Evolutionary conservation across 2,329 filamentous ascomycete species (phyloP).

Genomic region (Fusarium hainanense): DNA sequence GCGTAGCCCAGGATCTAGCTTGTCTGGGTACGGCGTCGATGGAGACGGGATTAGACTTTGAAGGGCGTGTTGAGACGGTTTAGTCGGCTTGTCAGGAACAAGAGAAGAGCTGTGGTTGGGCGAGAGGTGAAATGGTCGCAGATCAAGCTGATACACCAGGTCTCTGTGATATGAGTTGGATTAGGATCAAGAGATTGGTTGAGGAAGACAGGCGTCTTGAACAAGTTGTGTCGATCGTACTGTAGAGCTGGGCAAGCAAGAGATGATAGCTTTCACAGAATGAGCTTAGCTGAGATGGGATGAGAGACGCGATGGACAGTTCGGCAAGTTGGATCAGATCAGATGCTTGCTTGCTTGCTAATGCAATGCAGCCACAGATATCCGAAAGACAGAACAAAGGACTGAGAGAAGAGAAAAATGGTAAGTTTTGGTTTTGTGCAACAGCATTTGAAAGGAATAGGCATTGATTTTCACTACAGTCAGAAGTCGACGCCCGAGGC

Average conservation of each 20-base stretch:
- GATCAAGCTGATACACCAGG: background rate
- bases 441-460: conserved; percentile 29
- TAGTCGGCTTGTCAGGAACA: conserved; percentile 24
- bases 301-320: conserved; percentile 14
- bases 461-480: conserved; percentile 32
- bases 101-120: conserved; percentile 1
- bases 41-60: conserved; percentile 38
- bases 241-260: background rate
- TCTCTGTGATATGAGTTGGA: background rate
- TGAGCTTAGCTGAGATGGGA: conserved; percentile 16
- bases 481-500: conserved; percentile 11
- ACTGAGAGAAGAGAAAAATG: conserved; percentile 3
- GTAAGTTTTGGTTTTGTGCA: conserved; percentile 26
- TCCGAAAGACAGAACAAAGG: background rate
- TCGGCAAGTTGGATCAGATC: conserved; percentile 1
- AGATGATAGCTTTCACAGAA: conserved; percentile 5
- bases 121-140: conserved; percentile 2
- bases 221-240: background rate
- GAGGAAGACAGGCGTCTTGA: background rate
- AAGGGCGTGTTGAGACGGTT: conserved; percentile 28
- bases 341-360: conserved; percentile 2
- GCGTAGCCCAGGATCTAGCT: conserved; percentile 36
- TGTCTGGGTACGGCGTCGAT: conserved; percentile 38
- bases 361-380: background rate
- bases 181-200: background rate